Conservation (phyloP, 345 rosid species). For the Eucalyptus cladocalyx region DNA sequence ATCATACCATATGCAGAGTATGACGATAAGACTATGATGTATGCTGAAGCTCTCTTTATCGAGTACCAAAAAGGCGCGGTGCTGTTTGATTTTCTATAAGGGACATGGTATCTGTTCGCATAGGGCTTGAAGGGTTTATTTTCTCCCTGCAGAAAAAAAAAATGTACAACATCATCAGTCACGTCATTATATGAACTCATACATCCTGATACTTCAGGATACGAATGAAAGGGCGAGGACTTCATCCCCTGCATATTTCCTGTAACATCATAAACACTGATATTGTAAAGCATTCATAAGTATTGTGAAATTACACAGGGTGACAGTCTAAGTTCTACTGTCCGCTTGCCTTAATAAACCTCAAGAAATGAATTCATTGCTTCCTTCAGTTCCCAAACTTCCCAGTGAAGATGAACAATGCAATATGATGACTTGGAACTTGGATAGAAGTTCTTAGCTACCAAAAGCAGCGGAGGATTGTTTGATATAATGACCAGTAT, state of each 20-base stretch:
- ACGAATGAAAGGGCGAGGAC: not conserved
- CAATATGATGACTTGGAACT: not conserved
- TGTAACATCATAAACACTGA: not conserved
- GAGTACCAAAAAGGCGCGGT: too few species aligned
- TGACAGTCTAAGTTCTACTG: not conserved
- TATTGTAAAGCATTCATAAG: not conserved
- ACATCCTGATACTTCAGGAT: not conserved
- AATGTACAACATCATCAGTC: not conserved
- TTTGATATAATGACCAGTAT: not conserved
- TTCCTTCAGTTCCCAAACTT: not conserved
- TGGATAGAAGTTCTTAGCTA: not conserved
- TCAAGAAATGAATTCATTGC: not conserved
- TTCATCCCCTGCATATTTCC: not conserved
- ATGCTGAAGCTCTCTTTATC: too few species aligned
- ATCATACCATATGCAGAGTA: not conserved
- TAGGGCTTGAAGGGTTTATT: too few species aligned
- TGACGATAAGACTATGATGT: too few species aligned
- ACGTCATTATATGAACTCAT: not conserved
- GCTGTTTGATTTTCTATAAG: too few species aligned
- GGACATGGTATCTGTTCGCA: too few species aligned
- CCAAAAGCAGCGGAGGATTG: not conserved
- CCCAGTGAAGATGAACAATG: not conserved
- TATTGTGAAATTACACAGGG: not conserved
- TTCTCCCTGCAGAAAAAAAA: too few species aligned
- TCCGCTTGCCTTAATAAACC: not conserved